phyloP scores from a whole-genome alignment of 495 filamentous ascomycete species.

The Xylaria longipes region DNA sequence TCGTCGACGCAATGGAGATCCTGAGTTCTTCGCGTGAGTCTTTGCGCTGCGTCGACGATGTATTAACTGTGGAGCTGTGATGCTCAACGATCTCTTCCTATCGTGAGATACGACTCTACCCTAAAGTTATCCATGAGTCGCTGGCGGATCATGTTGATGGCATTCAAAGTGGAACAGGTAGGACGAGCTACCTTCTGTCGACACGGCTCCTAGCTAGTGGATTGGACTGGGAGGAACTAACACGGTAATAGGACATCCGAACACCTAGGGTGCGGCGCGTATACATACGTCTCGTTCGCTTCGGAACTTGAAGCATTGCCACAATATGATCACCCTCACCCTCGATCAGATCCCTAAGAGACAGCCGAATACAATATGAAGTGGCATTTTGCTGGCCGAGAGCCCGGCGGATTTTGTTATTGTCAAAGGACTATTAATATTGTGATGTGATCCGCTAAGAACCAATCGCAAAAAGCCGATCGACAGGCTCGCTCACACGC shows the following conservation, averaged over 20 bases:
- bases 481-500: constrained; percentile 3
- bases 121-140: too few relatives aligned
- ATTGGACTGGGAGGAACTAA: neutral
- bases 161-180: neutral
- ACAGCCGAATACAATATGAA: neutral
- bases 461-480: neutral
- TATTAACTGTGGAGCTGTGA: neutral
- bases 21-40: neutral
- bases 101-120: neutral
- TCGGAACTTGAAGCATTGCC: neutral
- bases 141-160: neutral
- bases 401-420: neutral
- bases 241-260: neutral
- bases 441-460: neutral
- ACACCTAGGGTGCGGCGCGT: neutral
- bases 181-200: neutral
- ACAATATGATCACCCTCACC: neutral
- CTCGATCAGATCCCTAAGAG: neutral
- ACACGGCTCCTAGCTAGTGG: neutral
- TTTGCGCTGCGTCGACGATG: too few relatives aligned
- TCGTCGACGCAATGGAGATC: neutral
- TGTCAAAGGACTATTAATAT: neutral
- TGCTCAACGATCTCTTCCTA: too few relatives aligned
- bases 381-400: neutral
- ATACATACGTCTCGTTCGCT: neutral